These are phyloP conservation scores for Puccinellia tenuiflora DNA, from an alignment of 176 grass and related monocot species.

Conservation along the genomic window DNA sequence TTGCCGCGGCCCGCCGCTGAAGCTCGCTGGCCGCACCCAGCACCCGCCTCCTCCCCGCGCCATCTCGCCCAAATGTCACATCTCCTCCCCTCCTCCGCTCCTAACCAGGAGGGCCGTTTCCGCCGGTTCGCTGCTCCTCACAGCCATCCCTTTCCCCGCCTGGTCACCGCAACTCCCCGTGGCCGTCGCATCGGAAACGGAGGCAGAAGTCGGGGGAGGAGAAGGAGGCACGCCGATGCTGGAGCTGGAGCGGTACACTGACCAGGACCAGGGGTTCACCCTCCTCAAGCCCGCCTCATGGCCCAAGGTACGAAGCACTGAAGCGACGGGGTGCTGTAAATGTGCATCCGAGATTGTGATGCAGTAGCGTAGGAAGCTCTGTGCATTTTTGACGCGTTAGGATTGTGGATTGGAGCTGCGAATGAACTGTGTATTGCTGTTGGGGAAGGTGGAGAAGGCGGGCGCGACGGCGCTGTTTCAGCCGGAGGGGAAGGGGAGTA, in stretches of 20 bases:
- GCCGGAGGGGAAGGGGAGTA: conserved; percentile 63
- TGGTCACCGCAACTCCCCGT: neutral
- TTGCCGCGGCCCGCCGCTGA: conserved; percentile 34
- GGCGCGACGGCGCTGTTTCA: conserved; percentile 78
- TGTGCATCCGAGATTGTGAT: neutral
- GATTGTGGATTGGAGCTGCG: neutral
- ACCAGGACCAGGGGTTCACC: conserved; percentile 67
- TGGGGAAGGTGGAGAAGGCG: conserved; percentile 81
- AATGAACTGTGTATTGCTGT: neutral
- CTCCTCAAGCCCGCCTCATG: conserved; percentile 69
- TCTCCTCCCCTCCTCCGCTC: neutral
- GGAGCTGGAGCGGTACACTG: conserved; percentile 51
- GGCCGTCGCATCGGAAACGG: conserved; percentile 28
- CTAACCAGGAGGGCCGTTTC: conserved; percentile 34
- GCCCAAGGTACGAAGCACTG: conserved; percentile 49
- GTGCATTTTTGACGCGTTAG: neutral
- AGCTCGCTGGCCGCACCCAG: conserved; percentile 12
- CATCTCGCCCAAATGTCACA: neutral
- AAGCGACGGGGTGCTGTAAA: neutral
- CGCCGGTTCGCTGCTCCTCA: conserved; percentile 31
- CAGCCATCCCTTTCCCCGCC: conserved; percentile 28
- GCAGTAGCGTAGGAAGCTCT: neutral
- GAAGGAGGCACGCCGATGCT: neutral
- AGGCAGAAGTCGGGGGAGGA: neutral
- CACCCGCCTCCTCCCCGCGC: conserved; percentile 1